Evolutionary conservation across 169 alveolate species (phyloP), one percentile per base, ranked within the genome.

Genomic region (Babesia bigemina): DNA sequence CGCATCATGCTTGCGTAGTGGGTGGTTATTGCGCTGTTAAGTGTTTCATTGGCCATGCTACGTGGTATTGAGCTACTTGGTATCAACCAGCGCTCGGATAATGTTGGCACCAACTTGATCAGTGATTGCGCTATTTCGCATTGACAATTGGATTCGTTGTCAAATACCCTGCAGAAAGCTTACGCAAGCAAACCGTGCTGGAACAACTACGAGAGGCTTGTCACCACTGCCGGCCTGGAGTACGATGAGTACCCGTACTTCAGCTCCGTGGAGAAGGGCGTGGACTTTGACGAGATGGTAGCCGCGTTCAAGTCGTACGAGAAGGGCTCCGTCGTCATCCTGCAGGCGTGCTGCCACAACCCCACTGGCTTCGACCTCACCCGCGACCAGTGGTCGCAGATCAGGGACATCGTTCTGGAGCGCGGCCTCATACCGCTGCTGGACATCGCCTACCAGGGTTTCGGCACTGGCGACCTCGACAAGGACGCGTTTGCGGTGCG

Each of bases 321-420:
- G 17, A 45, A 48, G 42, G 81, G 81, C 10, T 69, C 71, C 56
- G 50, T 83, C 4, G 61, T 83, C 42, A 59, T 83, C 36, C 57
- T 83, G 7, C 90, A 83, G 63, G 75, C 59, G 13, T 62, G 62
- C 71, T 71, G 81, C 63, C 88, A 81, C 52, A 81, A 81, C 59
- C 88, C 88, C 29, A 69, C 84, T 44, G 90, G 90, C 10, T 74
- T 83, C 49, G 90, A 83, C 71, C 75, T 70, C 24, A 69, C 62
- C 11, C 58, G 33, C 17, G 86, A 63, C 21, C 74, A 83, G 52
- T 83, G 90, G 90, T 11, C 13, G 36, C 28, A 49, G 69, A 53
- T 83, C 6, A 42, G 60, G 4, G 86, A 83, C 28, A 49, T 83
- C 24, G 22, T 74, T 19, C 26, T 65, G 24, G 74, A 73, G 48